Conservation (phyloP, 2,329 filamentous ascomycete genomes). For the Beauveria australis region DNA sequence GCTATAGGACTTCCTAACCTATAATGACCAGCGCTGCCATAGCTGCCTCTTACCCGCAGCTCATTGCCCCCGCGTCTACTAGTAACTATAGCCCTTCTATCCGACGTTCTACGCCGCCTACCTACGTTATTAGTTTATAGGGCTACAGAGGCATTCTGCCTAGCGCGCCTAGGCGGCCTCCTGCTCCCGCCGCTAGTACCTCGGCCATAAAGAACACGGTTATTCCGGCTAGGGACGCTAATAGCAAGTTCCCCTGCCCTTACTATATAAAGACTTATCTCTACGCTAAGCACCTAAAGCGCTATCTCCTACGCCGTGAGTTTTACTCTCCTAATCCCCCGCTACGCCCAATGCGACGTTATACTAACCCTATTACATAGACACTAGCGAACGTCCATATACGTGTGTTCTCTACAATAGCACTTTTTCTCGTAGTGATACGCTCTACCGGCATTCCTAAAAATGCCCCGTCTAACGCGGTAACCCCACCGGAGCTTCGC, state of each 20-base stretch:
- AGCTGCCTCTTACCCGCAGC: conserved; percentile 54
- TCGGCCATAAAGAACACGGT: conserved; percentile 60
- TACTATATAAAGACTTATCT: conserved; percentile 98
- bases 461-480: conserved; percentile 96
- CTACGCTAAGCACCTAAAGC: conserved; percentile 94
- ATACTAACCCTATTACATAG: conserved; percentile 34
- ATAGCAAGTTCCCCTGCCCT: conserved; percentile 96
- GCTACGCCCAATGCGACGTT: not conserved
- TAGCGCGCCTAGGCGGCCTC: conserved; percentile 77
- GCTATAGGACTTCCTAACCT: conserved; percentile 45
- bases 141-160: conserved; percentile 85
- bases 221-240: conserved; percentile 92
- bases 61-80: conserved; percentile 63
- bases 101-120: conserved; percentile 68
- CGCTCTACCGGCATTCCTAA: conserved; percentile 96
- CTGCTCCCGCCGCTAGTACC: conserved; percentile 52
- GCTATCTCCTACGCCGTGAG: conserved; percentile 93
- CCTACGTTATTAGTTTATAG: conserved; percentile 91
- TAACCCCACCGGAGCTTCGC: conserved; percentile 89
- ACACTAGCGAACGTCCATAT: conserved; percentile 96
- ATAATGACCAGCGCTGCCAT: conserved; percentile 62
- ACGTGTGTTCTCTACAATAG: conserved; percentile 97
- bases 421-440: conserved; percentile 95
- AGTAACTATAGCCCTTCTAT: conserved; percentile 49
- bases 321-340: conserved; percentile 25